Evolutionary conservation across 352 stramenopile species (phyloP), one percentile per base, ranked within the genome.

Genomic region (Nothophytophthora sp.): DNA sequence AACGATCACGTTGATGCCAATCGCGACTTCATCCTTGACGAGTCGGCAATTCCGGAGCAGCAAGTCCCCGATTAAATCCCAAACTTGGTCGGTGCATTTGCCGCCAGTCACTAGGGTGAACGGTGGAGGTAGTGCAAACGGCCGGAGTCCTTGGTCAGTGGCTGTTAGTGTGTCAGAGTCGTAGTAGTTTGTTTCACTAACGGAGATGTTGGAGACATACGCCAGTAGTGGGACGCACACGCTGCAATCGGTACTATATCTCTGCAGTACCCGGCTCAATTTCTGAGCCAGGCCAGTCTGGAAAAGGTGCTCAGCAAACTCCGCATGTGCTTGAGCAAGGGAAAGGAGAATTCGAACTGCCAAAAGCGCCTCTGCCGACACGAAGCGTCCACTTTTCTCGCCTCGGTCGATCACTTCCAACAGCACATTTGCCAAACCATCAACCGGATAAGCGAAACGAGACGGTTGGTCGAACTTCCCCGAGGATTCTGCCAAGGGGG

Each of bases 141-240:
- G 53, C 24, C 79, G 58, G 16, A 27, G 20, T 1, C 29, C 38
- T 10, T 42, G 5, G n/a, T 47, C 42, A 18, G 29, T 53, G 12
- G 30, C 7, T 3, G 37, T 50, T 4, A 70, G 30, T 15, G 41
- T 63, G 11, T 63, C 63, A 2, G 50, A 62, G 35, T 89, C 80
- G 27, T 74, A 44, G 29, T 87, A 88, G 37, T 72, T 74, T 15
- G 76, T 82, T 38, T 86, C 64, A 16, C 61, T 62, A 28, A 93
- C 74, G 6, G 65, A 43, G 28, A 89, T 80, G 27, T 76, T 75
- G 5, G 66, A 83, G 15, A 89, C 46, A 29, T 83, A 90, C 19
- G 78, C 80, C 12, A 93, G 38, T 4, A 93, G 32, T 0, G 80
- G 78, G 1, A 78, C 83, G 53, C 74, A 90, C 20, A 78, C 60